Evolutionary conservation across 345 rosid genomes (phyloP).

Genomic region (Leavenworthia alabamica): DNA sequence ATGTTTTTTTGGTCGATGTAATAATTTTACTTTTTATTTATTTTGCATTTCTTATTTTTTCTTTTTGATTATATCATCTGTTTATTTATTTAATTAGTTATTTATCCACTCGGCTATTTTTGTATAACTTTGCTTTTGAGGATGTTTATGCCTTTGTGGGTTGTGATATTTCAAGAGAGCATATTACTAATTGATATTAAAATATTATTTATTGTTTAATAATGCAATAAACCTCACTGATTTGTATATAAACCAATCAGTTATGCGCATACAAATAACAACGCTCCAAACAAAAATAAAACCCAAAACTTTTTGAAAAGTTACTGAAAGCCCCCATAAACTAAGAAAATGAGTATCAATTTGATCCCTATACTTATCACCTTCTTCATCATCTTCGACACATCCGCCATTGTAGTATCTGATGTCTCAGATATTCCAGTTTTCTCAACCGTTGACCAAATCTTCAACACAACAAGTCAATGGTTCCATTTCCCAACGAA

Average conservation of each 20-base stretch:
- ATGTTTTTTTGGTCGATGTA: slow-evolving; percentile 13
- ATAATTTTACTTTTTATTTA: not conserved
- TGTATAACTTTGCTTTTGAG: not conserved
- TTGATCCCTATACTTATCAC: slow-evolving; percentile 6
- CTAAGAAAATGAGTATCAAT: slow-evolving; percentile 2
- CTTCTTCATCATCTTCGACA: slow-evolving; percentile 18
- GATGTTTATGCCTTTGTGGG: too few relatives aligned
- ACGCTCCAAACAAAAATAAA: not conserved
- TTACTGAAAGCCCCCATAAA: not conserved
- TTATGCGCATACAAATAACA: not conserved
- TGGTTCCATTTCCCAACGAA: slow-evolving; percentile 25
- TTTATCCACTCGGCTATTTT: not conserved
- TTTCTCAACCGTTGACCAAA: not conserved
- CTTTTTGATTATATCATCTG: not conserved
- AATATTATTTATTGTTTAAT: too few relatives aligned
- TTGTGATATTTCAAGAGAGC: too few relatives aligned
- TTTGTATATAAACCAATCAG: not conserved
- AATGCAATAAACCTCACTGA: too few relatives aligned
- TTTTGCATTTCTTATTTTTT: not conserved
- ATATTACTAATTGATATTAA: too few relatives aligned
- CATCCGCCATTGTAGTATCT: slow-evolving; percentile 21
- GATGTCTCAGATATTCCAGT: not conserved
- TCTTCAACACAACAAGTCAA: slow-evolving; percentile 21
- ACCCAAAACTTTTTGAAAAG: not conserved
- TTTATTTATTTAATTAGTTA: slow-evolving; percentile 18